Percentiles rank a stretch among this genome's conserved stretches.
These are phyloP conservation scores for Calocybe indica DNA, from an alignment of 768 basidiomycete genomes.

Conservation along the genomic window DNA sequence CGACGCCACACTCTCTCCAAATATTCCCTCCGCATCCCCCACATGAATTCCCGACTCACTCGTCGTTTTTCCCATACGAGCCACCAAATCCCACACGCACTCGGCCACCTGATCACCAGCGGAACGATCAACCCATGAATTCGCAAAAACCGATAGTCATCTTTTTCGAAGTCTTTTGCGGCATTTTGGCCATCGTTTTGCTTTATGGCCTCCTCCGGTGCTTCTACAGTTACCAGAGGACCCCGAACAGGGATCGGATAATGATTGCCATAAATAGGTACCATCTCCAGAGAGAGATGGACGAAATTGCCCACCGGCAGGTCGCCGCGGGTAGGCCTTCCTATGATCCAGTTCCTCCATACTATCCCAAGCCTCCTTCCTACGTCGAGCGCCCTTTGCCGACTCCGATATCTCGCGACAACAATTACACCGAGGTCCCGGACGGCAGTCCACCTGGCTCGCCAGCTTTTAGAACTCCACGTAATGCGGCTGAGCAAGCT, in stretches of 20 bases:
- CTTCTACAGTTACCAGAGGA: slow-evolving; percentile 33
- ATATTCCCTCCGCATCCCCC: not conserved
- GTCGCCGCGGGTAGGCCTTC: too few species aligned
- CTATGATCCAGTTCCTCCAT: slow-evolving; percentile 46
- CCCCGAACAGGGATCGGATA: slow-evolving; percentile 40
- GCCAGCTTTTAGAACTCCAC: not conserved
- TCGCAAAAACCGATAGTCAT: slow-evolving; percentile 30
- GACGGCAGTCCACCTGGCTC: slow-evolving; percentile 9
- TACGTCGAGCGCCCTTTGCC: slow-evolving; percentile 22
- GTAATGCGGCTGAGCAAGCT: too few species aligned
- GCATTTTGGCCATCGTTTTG: slow-evolving; percentile 28
- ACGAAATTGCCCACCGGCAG: slow-evolving; percentile 36
- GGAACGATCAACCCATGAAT: slow-evolving; percentile 7
- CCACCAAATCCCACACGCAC: slow-evolving; percentile 8
- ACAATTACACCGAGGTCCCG: slow-evolving; percentile 10
- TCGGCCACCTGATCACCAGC: slow-evolving; percentile 2
- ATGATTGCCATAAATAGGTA: slow-evolving; percentile 35
- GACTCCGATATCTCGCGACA: not conserved
- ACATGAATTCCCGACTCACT: not conserved
- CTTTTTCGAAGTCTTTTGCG: slow-evolving; percentile 41
- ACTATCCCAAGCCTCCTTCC: slow-evolving; percentile 42
- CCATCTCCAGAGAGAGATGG: slow-evolving; percentile 46
- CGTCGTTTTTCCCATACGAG: slow-evolving; percentile 3
- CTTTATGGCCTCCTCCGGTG: slow-evolving; percentile 34
- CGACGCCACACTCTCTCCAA: not conserved